These are phyloP conservation scores for Puccinia novopanici DNA, from an alignment of 1,284 basidiomycete species.

Conservation along the genomic window DNA sequence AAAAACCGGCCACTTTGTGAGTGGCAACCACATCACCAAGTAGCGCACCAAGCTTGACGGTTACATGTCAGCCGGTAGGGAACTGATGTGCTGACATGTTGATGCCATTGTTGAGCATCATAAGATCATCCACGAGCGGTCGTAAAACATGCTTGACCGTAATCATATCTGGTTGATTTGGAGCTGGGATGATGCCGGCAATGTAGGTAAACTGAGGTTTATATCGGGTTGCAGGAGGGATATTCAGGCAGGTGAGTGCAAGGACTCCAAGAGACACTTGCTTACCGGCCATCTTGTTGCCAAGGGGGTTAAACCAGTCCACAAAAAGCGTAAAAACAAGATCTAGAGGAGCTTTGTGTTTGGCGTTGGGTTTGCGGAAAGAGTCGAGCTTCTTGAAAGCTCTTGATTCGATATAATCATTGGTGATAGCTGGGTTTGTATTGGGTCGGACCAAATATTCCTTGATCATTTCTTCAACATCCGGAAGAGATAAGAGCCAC, in stretches of 20 bases:
- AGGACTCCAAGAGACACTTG: constrained; percentile 21
- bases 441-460: no score
- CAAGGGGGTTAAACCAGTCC: constrained; percentile 33
- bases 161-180: constrained; percentile 20
- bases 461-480: background rate
- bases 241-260: constrained; percentile 16
- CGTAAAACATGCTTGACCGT: constrained; percentile 3
- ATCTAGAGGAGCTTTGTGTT: background rate
- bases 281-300: constrained; percentile 35
- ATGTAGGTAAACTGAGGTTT: constrained; percentile 19
- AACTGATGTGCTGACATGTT: background rate
- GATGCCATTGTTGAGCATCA: constrained; percentile 3
- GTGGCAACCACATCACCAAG: constrained; percentile 41
- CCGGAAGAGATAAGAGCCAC: constrained; percentile 6
- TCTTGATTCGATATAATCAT: background rate
- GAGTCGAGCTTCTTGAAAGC: background rate
- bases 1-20: constrained; percentile 37
- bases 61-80: constrained; percentile 8
- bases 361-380: background rate
- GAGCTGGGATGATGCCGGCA: constrained; percentile 34
- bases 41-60: background rate
- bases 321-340: constrained; percentile 23
- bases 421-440: background rate
- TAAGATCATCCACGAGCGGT: constrained; percentile 17
- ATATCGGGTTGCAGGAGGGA: background rate